These are phyloP conservation scores for Parastagonospora nodorum DNA, from an alignment of 2,329 filamentous ascomycete species.

Conservation along the genomic window DNA sequence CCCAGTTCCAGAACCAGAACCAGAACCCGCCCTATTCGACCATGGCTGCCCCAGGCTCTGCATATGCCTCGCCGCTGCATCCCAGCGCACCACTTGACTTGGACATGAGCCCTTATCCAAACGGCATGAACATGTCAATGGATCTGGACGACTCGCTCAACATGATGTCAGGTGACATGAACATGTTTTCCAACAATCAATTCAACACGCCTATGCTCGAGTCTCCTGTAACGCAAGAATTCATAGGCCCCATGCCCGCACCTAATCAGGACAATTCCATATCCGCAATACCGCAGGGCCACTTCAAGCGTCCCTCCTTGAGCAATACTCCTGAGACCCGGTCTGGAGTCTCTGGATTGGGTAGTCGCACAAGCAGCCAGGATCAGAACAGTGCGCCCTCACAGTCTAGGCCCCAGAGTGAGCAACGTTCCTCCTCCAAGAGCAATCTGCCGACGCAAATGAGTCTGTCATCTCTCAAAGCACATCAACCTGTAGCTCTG, in stretches of 20 bases:
- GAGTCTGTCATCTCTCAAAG: conserved; percentile 29
- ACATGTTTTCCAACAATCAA: conserved; percentile 47
- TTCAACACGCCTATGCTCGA: conserved; percentile 47
- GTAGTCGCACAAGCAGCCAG: conserved; percentile 34
- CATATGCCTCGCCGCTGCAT: conserved; percentile 53
- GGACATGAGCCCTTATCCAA: conserved; percentile 52
- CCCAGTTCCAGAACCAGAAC: conserved; percentile 42
- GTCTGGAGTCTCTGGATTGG: conserved; percentile 25
- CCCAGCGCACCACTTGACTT: conserved; percentile 47
- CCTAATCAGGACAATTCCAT: conserved; percentile 34
- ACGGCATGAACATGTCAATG: conserved; percentile 49
- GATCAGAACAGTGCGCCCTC: conserved; percentile 33
- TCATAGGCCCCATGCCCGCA: conserved; percentile 37
- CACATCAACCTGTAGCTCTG: conserved; percentile 30
- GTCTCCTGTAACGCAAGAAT: conserved; percentile 48
- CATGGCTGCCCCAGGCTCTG: conserved; percentile 47
- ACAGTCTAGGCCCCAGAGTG: conserved; percentile 28
- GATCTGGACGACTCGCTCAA: conserved; percentile 48
- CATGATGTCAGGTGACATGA: conserved; percentile 45
- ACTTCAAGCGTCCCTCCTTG: conserved; percentile 30
- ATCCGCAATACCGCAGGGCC: conserved; percentile 33
- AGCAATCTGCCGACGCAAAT: conserved; percentile 26
- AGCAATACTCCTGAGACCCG: conserved; percentile 37
- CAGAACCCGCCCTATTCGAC: conserved; percentile 41
- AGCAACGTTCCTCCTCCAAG: conserved; percentile 27